Conservation (phyloP, 202 grass and related monocot species). For the Brachypodium distachyon region DNA sequence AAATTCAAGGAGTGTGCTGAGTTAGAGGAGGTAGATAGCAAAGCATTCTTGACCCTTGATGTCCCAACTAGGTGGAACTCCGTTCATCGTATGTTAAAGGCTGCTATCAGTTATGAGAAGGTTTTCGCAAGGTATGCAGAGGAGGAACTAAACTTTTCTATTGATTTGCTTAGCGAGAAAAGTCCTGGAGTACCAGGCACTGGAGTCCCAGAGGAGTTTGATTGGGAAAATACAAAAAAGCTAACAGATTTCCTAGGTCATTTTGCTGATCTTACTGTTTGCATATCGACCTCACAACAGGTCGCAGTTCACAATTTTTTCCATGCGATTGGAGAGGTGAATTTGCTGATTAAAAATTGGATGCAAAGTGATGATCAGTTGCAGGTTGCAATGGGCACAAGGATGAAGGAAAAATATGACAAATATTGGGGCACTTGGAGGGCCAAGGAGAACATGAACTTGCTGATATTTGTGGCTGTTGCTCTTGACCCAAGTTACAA, state of each 20-base stretch:
- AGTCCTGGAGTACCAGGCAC: too few relatives aligned
- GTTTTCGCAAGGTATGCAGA: background rate
- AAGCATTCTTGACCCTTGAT: background rate
- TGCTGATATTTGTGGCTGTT: background rate
- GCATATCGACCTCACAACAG: background rate
- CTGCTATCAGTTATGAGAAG: background rate
- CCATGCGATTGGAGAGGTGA: background rate
- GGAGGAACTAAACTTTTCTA: background rate
- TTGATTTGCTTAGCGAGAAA: background rate
- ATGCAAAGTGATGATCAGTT: background rate
- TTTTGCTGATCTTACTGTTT: background rate
- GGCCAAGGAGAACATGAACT: background rate
- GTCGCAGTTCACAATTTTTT: background rate
- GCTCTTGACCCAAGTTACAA: slow-evolving; percentile 3
- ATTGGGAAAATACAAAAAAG: background rate
- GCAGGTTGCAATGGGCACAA: background rate
- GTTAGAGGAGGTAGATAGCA: background rate
- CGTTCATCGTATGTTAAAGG: background rate
- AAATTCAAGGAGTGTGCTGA: background rate
- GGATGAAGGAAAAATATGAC: background rate
- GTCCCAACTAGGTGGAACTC: background rate
- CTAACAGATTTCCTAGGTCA: background rate
- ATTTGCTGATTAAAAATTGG: background rate
- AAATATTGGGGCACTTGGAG: background rate
- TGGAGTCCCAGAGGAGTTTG: background rate